Conservation (phyloP, 2,329 filamentous ascomycete species). For the Ilyonectria sp. region DNA sequence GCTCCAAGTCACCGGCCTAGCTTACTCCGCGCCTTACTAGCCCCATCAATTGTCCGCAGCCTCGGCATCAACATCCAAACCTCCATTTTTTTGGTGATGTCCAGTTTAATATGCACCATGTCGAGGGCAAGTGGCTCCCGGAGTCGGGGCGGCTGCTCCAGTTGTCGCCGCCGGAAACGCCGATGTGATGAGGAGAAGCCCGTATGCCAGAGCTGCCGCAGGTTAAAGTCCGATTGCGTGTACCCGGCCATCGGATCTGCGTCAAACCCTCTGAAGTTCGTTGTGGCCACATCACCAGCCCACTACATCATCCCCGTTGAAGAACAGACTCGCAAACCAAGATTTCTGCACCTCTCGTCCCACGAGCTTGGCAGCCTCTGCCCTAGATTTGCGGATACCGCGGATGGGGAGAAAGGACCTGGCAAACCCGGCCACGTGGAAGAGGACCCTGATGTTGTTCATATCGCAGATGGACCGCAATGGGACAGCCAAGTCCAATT, state of each 20-base stretch:
- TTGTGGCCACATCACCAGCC: conserved; percentile 33
- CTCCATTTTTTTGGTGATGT: neutral
- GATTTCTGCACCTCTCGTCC: conserved; percentile 40
- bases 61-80: neutral
- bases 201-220: conserved; percentile 34
- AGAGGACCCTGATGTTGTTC: neutral
- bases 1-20: neutral
- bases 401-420: neutral
- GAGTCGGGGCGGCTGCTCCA: conserved; percentile 55
- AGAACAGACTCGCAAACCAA: neutral
- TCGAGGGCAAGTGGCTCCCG: conserved; percentile 37
- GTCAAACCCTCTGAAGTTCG: conserved; percentile 41
- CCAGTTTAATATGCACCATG: conserved; percentile 38
- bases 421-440: neutral
- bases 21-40: neutral
- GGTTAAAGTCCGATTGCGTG: conserved; percentile 35
- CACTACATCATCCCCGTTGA: conserved; percentile 35
- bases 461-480: neutral
- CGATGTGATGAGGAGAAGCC: conserved; percentile 58
- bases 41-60: neutral
- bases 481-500: neutral
- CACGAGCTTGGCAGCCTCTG: conserved; percentile 32
- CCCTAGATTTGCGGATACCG: conserved; percentile 4
- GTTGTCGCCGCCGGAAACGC: conserved; percentile 66
- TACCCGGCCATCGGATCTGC: conserved; percentile 36